These are phyloP conservation scores for Exophiala bonariae DNA, from an alignment of 2,329 filamentous ascomycete genomes.

Conservation along the genomic window DNA sequence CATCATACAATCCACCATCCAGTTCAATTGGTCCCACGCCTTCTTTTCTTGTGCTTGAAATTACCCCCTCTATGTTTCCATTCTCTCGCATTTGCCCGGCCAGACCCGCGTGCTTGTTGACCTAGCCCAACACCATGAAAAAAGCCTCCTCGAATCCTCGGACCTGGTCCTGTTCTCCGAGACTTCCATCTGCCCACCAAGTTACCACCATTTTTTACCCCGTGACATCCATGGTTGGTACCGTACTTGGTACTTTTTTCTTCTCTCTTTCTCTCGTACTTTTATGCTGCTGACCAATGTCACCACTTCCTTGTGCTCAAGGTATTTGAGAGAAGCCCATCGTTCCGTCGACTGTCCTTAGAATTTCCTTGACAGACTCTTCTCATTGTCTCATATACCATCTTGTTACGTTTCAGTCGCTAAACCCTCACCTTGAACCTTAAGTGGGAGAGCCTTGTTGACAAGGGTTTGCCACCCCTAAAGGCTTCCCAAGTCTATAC, in stretches of 20 bases:
- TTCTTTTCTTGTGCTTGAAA: no score
- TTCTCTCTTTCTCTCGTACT: neutral
- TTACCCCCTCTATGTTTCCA: no score
- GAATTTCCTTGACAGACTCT: neutral
- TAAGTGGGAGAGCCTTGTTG: neutral
- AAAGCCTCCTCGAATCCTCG: no score
- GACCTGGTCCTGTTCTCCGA: slow-evolving; percentile 1
- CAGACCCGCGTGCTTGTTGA: no score
- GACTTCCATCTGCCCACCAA: neutral
- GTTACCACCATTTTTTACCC: neutral
- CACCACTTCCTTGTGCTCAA: neutral
- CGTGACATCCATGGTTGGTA: neutral
- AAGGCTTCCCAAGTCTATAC: slow-evolving; percentile 4
- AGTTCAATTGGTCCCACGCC: no score
- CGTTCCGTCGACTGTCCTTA: neutral
- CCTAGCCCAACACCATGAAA: no score
- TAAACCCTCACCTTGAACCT: neutral
- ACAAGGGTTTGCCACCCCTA: neutral
- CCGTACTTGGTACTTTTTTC: slow-evolving; percentile 1
- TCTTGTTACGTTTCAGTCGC: neutral
- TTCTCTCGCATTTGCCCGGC: no score
- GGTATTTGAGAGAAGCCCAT: neutral
- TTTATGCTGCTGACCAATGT: slow-evolving; percentile 1
- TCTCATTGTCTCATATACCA: neutral
- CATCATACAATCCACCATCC: no score